Base-by-base conservation (phyloP, 106 monocot species). In the Dendrobium chrysotoxum region DNA sequence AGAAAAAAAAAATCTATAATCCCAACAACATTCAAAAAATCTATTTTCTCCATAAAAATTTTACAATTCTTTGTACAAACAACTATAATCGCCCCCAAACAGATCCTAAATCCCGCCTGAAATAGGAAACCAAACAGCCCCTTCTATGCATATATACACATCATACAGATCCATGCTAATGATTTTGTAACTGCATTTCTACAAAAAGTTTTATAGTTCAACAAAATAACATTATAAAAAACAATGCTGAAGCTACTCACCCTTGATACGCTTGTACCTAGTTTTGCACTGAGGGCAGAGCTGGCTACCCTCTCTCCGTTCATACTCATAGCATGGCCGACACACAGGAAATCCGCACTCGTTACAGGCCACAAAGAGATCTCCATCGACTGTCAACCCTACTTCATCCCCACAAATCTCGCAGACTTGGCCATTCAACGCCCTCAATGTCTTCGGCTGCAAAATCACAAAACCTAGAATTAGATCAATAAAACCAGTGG, bases 261-360 rank as follows among this genome's bases (percentile, higher is more conserved):
- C 95, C 81, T 93, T 96, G 78, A 96, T 88, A 5, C 96, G 93
- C 70, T 91, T 93, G 88, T 93, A 96, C 1, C 92, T 85, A 26
- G 96, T 96, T 81, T 92, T 96, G 90, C 96, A 96, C 78, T 93
- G 93, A 3, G 96, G 96, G 47, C 96, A 93, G 28, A 86, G 28
- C 76, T 96, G 96, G 26, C 81, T 88, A 28, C 96, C 96, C 61
- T 96, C 96, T 38, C 96, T 79, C 31, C 96, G 76, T 87, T 96
- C 96, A 26, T 96, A 96, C 82, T 96, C 96, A 64, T 93, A 93
- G 85, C 96, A 96, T 0, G 96, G 83, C 28, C 96, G 90, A 82
- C 95, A 95, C 11, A 92, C 92, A 0, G 96, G 93, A 71, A 93
- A 93, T 16, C 90, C 93, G 41, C 96, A 96, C 87, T 96, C 93